phyloP scores from a whole-genome alignment of 192 early-diverging fungal species.

The Lobosporangium transversale region DNA sequence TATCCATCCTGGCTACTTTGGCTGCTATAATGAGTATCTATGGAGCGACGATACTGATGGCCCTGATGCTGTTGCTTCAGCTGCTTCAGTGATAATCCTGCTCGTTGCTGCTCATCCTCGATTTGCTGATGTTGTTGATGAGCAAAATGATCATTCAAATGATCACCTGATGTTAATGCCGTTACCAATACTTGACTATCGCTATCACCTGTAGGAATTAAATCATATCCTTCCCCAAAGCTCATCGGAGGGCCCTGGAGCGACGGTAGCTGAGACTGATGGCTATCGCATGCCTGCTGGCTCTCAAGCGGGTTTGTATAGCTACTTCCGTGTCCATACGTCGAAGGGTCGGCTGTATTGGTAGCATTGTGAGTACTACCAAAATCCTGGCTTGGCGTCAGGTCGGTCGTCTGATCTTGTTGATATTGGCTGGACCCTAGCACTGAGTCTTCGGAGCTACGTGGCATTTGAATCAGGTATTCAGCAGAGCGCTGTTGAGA shows the following conservation, averaged over 20 bases:
- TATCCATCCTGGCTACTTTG: conserved; percentile 41
- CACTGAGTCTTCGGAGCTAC: conserved; percentile 41
- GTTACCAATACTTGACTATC: neutral
- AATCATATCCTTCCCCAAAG: conserved; percentile 50
- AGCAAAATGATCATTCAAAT: conserved; percentile 1
- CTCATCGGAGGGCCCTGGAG: conserved; percentile 12
- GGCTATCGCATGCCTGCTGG: conserved; percentile 10
- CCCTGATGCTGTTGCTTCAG: conserved; percentile 33
- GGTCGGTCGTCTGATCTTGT: conserved; percentile 9
- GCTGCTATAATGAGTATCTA: conserved; percentile 25
- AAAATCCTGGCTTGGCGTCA: neutral
- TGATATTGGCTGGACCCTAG: conserved; percentile 17
- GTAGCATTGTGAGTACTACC: conserved; percentile 3
- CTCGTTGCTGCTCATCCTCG: conserved; percentile 10
- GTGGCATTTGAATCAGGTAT: conserved; percentile 43
- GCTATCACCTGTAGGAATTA: conserved; percentile 8
- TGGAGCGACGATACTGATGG: conserved; percentile 15
- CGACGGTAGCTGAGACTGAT: neutral
- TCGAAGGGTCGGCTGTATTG: neutral
- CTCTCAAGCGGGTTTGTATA: conserved; percentile 2
- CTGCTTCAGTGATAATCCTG: conserved; percentile 33
- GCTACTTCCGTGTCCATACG: neutral
- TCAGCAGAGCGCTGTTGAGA: conserved; percentile 46
- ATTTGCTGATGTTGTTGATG: conserved; percentile 10
- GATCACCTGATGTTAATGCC: neutral